These are phyloP conservation scores for Rhynchospora breviuscula DNA, from an alignment of 176 grass and related monocot genomes.

Conservation along the genomic window DNA sequence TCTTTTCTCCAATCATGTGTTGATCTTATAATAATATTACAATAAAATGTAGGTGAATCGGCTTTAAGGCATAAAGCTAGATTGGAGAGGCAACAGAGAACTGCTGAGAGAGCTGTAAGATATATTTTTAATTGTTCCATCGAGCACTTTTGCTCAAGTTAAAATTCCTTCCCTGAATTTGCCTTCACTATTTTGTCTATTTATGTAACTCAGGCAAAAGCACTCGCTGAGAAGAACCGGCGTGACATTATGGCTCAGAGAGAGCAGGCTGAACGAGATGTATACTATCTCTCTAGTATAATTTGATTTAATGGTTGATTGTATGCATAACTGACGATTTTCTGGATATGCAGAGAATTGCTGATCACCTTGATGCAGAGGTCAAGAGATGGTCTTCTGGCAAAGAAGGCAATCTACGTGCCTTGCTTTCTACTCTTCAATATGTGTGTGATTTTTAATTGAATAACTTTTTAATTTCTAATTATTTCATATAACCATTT, in stretches of 20 bases:
- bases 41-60: constrained; percentile 55
- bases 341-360: constrained; percentile 60
- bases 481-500: not conserved
- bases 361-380: constrained; percentile 88
- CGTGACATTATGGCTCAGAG: constrained; percentile 86
- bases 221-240: constrained; percentile 88
- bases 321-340: not conserved
- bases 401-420: constrained; percentile 98
- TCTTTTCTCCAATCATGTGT: not conserved
- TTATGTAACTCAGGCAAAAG: constrained; percentile 71
- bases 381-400: constrained; percentile 99
- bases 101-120: constrained; percentile 76
- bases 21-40: not conserved
- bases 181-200: constrained; percentile 22
- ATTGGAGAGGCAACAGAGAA: constrained; percentile 75
- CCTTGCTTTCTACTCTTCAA: constrained; percentile 91
- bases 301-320: constrained; percentile 9
- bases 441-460: constrained; percentile 57
- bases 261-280: constrained; percentile 86
- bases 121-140: constrained; percentile 23
- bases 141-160: not conserved
- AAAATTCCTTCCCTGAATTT: constrained; percentile 9
- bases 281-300: constrained; percentile 28
- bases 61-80: constrained; percentile 84
- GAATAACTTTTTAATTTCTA: constrained; percentile 1